These are phyloP conservation scores for Oenanthe javanica DNA, from an alignment of 140 eudicot species.

Conservation along the genomic window DNA sequence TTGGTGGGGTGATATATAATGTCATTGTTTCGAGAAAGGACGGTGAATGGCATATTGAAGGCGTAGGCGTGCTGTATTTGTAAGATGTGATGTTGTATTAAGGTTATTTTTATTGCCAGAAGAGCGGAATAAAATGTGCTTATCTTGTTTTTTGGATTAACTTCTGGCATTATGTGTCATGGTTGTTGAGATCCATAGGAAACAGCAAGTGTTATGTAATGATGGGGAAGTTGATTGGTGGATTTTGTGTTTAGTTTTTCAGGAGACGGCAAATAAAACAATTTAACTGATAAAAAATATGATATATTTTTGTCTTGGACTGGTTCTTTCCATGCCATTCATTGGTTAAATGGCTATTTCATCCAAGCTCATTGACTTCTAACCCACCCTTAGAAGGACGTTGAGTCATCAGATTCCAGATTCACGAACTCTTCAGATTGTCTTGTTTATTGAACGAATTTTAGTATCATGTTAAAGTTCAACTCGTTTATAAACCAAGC, in stretches of 20 bases:
- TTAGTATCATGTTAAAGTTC: neutral
- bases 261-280: slow-evolving; percentile 49
- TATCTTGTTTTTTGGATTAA: neutral
- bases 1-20: neutral
- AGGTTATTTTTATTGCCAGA: slow-evolving; percentile 6
- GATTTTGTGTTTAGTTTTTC: slow-evolving; percentile 13
- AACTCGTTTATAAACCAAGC: neutral
- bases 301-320: slow-evolving; percentile 18
- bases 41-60: slow-evolving; percentile 33
- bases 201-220: slow-evolving; percentile 10
- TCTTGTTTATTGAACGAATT: too few relatives aligned
- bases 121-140: slow-evolving; percentile 3
- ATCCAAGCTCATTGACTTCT: slow-evolving; percentile 20
- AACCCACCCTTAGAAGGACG: slow-evolving; percentile 13
- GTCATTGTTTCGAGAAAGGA: slow-evolving; percentile 26
- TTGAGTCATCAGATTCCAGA: neutral
- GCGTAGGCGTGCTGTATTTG: slow-evolving; percentile 57
- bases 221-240: slow-evolving; percentile 6
- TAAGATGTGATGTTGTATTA: slow-evolving; percentile 39
- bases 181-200: slow-evolving; percentile 24
- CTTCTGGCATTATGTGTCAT: slow-evolving; percentile 22
- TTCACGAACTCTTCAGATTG: too few relatives aligned
- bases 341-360: slow-evolving; percentile 18
- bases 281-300: slow-evolving; percentile 15
- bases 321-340: slow-evolving; percentile 18